A percentile compares a stretch with the other conserved stretches of the same genome.
phyloP scores from a whole-genome alignment of 352 stramenopile species.

The Blastocystis sp. region DNA sequence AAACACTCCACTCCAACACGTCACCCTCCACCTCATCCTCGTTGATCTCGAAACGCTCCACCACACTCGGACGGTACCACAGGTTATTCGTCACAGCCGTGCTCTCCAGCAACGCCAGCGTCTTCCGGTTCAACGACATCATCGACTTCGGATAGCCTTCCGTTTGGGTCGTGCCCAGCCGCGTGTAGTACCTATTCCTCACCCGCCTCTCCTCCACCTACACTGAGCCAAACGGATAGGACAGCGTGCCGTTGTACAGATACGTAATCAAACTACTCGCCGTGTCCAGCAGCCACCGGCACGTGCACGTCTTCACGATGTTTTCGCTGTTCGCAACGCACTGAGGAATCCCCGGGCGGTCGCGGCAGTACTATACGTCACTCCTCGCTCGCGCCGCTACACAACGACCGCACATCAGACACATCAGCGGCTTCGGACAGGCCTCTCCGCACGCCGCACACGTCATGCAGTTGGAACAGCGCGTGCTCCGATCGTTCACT shows the following conservation, averaged over 20 bases:
- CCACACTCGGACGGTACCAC: not conserved
- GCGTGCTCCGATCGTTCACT: not conserved
- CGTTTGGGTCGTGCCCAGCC: not conserved
- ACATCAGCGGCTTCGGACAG: not conserved
- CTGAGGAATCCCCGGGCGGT: not conserved
- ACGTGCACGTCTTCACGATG: not conserved
- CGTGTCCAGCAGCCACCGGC: conserved; percentile 6
- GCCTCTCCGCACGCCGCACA: not conserved
- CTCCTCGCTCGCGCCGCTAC: not conserved
- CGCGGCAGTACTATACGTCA: conserved; percentile 25
- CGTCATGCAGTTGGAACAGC: not conserved
- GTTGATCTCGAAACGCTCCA: not conserved
- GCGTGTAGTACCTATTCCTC: not conserved
- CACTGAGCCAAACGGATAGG: conserved; percentile 27
- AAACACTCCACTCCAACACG: conserved; percentile 18
- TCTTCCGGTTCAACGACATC: not conserved
- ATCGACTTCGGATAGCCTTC: not conserved
- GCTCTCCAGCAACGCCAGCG: conserved; percentile 3
- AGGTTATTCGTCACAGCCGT: not conserved
- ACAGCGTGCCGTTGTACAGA: not conserved
- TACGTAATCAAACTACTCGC: not conserved
- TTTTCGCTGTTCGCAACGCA: not conserved
- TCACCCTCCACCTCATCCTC: not conserved
- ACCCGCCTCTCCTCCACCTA: not conserved
- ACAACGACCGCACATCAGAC: conserved; percentile 44